A percentile compares a stretch with the other conserved stretches of the same genome.
Conservation (phyloP, 257 asterid genomes). For the Lycium ferocissimum region DNA sequence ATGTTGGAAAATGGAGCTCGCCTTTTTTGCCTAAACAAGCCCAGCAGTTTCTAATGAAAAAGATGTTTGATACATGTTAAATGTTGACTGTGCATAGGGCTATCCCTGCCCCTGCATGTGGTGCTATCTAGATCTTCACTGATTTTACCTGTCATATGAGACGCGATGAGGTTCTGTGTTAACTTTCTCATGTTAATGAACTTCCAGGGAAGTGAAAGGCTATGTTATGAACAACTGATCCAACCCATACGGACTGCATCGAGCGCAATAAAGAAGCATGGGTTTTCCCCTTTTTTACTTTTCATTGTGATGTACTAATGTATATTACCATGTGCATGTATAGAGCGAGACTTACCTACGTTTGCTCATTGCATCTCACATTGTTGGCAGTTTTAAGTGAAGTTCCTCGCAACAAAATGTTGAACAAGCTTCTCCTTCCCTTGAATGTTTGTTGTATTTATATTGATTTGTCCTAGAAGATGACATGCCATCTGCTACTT, state of each 20-base stretch:
- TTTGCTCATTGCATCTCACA: background rate
- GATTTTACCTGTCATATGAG: background rate
- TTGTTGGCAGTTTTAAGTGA: background rate
- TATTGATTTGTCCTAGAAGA: background rate
- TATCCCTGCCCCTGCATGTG: too few relatives aligned
- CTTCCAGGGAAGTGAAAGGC: too few relatives aligned
- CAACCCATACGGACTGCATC: background rate
- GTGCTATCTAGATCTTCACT: background rate
- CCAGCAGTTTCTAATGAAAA: background rate
- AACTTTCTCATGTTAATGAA: background rate
- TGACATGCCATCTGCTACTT: too few relatives aligned
- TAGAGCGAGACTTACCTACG: background rate
- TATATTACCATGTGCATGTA: background rate
- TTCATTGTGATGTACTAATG: slow-evolving; percentile 5
- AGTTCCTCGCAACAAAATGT: background rate
- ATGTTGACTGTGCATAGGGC: background rate
- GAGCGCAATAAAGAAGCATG: background rate
- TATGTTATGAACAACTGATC: background rate
- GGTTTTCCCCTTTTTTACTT: background rate
- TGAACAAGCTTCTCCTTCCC: background rate
- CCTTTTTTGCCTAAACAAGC: background rate
- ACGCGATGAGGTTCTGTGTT: background rate
- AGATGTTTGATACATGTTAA: background rate
- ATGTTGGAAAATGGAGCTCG: background rate
- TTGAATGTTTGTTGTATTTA: background rate